Evolutionary conservation across 129 eudicot species (phyloP), one percentile per base, ranked within the genome.

Genomic region (Rutidosis leptorrhynchoides): DNA sequence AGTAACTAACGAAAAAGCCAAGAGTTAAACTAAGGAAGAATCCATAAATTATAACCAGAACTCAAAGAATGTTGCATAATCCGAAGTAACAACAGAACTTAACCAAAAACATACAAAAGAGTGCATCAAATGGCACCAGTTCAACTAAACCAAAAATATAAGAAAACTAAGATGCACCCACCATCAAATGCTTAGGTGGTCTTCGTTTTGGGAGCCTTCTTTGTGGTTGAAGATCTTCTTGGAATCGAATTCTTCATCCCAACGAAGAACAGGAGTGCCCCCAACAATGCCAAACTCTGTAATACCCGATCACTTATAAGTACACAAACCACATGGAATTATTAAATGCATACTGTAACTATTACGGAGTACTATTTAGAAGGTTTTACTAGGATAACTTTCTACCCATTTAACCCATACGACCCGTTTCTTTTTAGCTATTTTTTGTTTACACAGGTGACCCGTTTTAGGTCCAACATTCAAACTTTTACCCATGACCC

Each of bases 241-340:
- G 81, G 77, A 43, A 69, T 42, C 4, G 81, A 70, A 27, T 77
- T 77, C 77, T 77, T 77, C 81, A 77, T 52, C 32, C 81, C 81
- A 22, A 77, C 17, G 17, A 77, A 77, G 72, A 77, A 77, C 72
- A 70, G 20, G 56, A 77, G 81, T 63, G 54, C 81, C 19, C 81
- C 81, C 61, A 77, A 70, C 71, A 77, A 70, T 1, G 81, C 76
- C 81, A 77, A 77, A 64, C 81, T 70, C 81, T 77, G 32, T 61
- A 70, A 69, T 54, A 52, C 11, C 32, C 24, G 25, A 32, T 23
- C 54, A 28, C 8, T 20, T 17, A 70, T 57, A 49, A 71, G 33
- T 29, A 70, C 22, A 26, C 2, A 6, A 9, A 15, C 54, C 8
- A 27, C 21, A 51, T 7, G 21, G 21, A 51, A 49, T n/a, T n/a